These are phyloP conservation scores for Lachnellula subtilissima DNA, from an alignment of 2,329 filamentous ascomycete genomes.

Conservation along the genomic window DNA sequence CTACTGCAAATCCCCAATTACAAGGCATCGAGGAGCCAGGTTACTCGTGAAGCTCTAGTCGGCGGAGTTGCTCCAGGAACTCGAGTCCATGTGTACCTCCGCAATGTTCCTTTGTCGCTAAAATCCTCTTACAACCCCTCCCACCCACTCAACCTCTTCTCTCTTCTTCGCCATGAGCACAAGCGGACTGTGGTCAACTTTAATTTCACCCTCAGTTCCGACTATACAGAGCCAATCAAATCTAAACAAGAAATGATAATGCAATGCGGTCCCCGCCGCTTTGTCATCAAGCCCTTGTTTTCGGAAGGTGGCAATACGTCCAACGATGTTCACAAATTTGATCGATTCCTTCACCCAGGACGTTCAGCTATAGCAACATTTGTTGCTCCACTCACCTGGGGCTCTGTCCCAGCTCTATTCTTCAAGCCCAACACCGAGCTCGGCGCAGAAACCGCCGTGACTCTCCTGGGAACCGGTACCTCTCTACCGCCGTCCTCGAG, in stretches of 20 bases:
- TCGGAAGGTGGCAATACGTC: slow-evolving; percentile 84
- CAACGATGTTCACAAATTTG: slow-evolving; percentile 97
- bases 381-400: slow-evolving; percentile 88
- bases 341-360: slow-evolving; percentile 85
- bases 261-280: slow-evolving; percentile 82
- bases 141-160: slow-evolving; percentile 70
- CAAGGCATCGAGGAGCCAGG: slow-evolving; percentile 71
- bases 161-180: slow-evolving; percentile 87
- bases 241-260: slow-evolving; percentile 89
- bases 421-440: slow-evolving; percentile 61
- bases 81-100: slow-evolving; percentile 74
- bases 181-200: slow-evolving; percentile 89
- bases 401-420: slow-evolving; percentile 82
- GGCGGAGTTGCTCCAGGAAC: slow-evolving; percentile 83
- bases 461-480: slow-evolving; percentile 82
- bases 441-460: slow-evolving; percentile 48
- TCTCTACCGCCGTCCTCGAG: slow-evolving; percentile 69
- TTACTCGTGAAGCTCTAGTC: slow-evolving; percentile 76
- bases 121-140: slow-evolving; percentile 49
- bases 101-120: slow-evolving; percentile 50
- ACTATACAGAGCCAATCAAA: slow-evolving; percentile 71
- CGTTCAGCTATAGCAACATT: slow-evolving; percentile 86
- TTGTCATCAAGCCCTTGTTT: slow-evolving; percentile 86
- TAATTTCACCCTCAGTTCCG: slow-evolving; percentile 78
- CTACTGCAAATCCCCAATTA: slow-evolving; percentile 88